phyloP scores from a whole-genome alignment of 768 basidiomycete genomes.

The Russula sp. region DNA sequence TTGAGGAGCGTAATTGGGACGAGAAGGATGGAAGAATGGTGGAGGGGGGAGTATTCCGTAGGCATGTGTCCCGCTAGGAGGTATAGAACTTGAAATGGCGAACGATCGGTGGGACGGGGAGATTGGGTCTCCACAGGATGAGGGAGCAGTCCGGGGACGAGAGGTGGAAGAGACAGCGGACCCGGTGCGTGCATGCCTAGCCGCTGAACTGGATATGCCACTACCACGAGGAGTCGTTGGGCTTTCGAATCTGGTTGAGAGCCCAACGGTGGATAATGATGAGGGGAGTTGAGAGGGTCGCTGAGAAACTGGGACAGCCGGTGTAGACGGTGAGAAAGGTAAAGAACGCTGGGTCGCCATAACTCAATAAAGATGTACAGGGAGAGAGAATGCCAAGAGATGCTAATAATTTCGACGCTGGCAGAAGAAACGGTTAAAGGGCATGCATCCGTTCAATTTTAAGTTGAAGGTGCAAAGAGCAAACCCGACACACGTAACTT shows the following conservation, averaged over 20 bases:
- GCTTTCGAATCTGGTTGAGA: constrained; percentile 22
- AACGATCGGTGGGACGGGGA: constrained; percentile 18
- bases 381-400: neutral
- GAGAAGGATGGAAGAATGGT: constrained; percentile 69
- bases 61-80: constrained; percentile 44
- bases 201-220: neutral
- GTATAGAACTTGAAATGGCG: constrained; percentile 5
- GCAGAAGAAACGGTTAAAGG: neutral
- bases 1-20: constrained; percentile 47
- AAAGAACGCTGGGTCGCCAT: constrained; percentile 26
- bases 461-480: neutral
- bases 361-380: neutral
- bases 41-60: constrained; percentile 73
- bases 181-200: constrained; percentile 13
- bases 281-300: constrained; percentile 25
- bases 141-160: constrained; percentile 9
- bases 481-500: neutral
- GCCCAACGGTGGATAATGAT: constrained; percentile 20
- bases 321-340: constrained; percentile 23
- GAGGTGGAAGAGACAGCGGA: constrained; percentile 20
- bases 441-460: neutral
- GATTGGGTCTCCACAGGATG: constrained; percentile 16
- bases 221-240: constrained; percentile 6
- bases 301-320: constrained; percentile 17
- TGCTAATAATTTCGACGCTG: neutral